These are phyloP conservation scores for Mikania micrantha DNA, from an alignment of 129 eudicot species.

Conservation along the genomic window DNA sequence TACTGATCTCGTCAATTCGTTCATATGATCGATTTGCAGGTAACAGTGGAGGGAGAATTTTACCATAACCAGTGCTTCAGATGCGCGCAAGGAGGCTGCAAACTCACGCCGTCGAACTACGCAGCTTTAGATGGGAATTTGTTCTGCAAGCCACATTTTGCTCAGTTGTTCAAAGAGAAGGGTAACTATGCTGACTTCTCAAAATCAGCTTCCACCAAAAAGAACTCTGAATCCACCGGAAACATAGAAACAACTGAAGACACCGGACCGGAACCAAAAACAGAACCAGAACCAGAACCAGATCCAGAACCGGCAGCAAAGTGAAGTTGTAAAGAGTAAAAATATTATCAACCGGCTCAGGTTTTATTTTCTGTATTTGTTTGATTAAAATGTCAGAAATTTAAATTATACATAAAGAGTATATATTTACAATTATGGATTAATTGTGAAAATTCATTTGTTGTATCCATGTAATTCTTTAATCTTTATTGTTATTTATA, in stretches of 20 bases:
- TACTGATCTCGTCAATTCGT: no score
- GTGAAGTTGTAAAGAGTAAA: no score
- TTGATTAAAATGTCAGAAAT: not conserved
- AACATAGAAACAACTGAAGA: no score
- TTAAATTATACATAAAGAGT: not conserved
- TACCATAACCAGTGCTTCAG: conserved; percentile 72
- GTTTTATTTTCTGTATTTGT: not conserved
- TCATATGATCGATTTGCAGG: conserved; percentile 28
- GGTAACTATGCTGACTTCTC: conserved; percentile 54
- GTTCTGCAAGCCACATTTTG: conserved; percentile 77
- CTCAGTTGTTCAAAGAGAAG: conserved; percentile 73
- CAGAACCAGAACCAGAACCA: not conserved
- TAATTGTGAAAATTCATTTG: not conserved
- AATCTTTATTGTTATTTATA: no score
- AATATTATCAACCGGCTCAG: not conserved
- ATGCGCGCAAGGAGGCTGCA: conserved; percentile 84
- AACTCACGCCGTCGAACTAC: conserved; percentile 52
- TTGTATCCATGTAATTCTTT: not conserved
- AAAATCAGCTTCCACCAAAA: conserved; percentile 44
- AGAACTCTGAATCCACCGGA: conserved; percentile 16
- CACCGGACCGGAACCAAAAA: no score
- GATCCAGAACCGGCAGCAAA: not conserved
- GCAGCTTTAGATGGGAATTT: conserved; percentile 76
- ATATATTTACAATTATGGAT: not conserved
- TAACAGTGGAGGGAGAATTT: conserved; percentile 74